phyloP scores from a whole-genome alignment of 2,329 filamentous ascomycete species.

The Aspergillus carbonarius region DNA sequence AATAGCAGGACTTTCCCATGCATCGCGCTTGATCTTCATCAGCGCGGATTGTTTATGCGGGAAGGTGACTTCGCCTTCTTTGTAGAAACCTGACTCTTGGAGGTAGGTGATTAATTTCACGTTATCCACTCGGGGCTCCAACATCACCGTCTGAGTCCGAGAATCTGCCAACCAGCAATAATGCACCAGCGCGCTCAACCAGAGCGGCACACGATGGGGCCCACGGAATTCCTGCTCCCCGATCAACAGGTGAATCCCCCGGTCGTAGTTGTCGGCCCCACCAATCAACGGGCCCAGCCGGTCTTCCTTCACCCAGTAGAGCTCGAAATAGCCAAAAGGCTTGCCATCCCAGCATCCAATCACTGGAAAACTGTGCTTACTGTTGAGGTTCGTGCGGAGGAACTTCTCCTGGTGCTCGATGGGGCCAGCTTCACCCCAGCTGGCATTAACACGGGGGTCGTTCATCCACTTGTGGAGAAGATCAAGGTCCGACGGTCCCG shows the following conservation, averaged over 20 bases:
- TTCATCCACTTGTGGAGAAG: constrained; percentile 88
- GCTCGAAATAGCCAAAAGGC: constrained; percentile 95
- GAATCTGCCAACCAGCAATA: constrained; percentile 75
- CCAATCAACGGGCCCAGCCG: constrained; percentile 67
- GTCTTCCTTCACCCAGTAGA: constrained; percentile 98
- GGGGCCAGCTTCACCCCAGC: constrained; percentile 71
- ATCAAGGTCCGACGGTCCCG: constrained; percentile 58
- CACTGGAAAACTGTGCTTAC: constrained; percentile 78
- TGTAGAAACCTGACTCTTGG: constrained; percentile 73
- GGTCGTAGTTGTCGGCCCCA: constrained; percentile 73
- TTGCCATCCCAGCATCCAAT: constrained; percentile 94
- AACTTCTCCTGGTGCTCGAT: constrained; percentile 64
- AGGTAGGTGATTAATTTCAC: constrained; percentile 74
- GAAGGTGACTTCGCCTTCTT: constrained; percentile 81
- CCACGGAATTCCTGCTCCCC: constrained; percentile 92
- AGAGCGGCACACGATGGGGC: constrained; percentile 69
- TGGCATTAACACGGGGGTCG: constrained; percentile 75
- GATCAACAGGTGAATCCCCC: constrained; percentile 83
- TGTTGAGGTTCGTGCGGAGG: constrained; percentile 63
- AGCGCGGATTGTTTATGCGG: constrained; percentile 91
- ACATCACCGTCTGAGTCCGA: constrained; percentile 75
- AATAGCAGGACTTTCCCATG: constrained; percentile 70
- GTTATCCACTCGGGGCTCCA: constrained; percentile 93
- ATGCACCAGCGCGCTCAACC: constrained; percentile 85
- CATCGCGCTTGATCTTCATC: constrained; percentile 75